Evolutionary conservation across 768 basidiomycete species (phyloP).

Genomic region (Rhodotorula babjevae): DNA sequence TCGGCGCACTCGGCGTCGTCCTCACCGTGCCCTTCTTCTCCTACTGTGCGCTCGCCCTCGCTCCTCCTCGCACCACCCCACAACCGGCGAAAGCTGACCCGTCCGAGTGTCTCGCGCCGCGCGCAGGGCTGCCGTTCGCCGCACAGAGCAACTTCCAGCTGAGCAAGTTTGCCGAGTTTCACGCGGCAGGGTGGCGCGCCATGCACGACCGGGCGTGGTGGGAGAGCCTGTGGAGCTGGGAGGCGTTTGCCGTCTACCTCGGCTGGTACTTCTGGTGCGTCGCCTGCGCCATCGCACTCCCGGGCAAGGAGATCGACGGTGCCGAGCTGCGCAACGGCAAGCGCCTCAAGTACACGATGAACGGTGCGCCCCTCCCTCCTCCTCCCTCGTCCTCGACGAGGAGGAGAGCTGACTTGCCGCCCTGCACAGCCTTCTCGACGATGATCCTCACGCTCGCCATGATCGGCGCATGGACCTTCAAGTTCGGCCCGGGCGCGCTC

Average conservation of each 20-base stretch:
- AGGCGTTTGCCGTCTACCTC: constrained; percentile 70
- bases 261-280: constrained; percentile 90
- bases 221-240: constrained; percentile 72
- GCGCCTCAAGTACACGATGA: constrained; percentile 76
- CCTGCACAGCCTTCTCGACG: constrained; percentile 71
- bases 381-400: neutral
- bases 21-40: constrained; percentile 65
- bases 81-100: constrained; percentile 58
- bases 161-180: constrained; percentile 18
- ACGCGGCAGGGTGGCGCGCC: constrained; percentile 2
- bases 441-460: constrained; percentile 75
- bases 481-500: constrained; percentile 71
- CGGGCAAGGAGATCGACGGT: constrained; percentile 67
- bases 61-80: constrained; percentile 41
- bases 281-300: constrained; percentile 72
- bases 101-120: constrained; percentile 41
- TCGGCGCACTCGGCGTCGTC: constrained; percentile 62
- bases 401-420: neutral
- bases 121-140: constrained; percentile 48
- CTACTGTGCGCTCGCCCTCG: constrained; percentile 67
- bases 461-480: constrained; percentile 62
- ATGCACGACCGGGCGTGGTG: constrained; percentile 57
- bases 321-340: constrained; percentile 66
- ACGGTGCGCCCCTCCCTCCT: constrained; percentile 58
- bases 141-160: constrained; percentile 47